Conservation (phyloP, 192 early-diverging fungal species). For the Physocladia obscura region DNA sequence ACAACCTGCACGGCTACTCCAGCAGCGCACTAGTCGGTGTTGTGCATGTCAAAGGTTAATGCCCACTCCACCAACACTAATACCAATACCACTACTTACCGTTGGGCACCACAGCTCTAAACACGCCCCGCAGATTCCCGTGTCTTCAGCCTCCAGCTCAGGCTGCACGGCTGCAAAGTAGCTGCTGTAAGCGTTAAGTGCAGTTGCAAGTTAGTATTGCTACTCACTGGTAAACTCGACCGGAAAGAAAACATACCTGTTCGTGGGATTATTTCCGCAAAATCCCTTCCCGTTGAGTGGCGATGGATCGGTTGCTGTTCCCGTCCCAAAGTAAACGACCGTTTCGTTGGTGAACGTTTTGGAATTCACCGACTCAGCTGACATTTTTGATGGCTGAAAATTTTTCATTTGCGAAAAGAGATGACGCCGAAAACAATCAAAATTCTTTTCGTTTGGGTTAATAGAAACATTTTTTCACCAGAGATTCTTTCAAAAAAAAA, state of each 20-base stretch:
- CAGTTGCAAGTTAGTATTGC: too few relatives aligned
- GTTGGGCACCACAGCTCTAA: background rate
- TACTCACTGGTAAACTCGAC: too few relatives aligned
- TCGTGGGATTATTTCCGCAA: background rate
- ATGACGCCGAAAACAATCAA: too few relatives aligned
- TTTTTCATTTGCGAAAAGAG: too few relatives aligned
- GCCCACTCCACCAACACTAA: too few relatives aligned
- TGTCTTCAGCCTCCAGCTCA: background rate
- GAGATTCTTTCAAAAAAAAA: too few relatives aligned
- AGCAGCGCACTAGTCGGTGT: background rate
- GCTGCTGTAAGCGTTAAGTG: too few relatives aligned
- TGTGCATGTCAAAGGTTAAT: too few relatives aligned
- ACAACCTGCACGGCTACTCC: conserved; percentile 4
- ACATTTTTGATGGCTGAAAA: too few relatives aligned
- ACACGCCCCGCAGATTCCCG: background rate
- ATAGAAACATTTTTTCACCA: too few relatives aligned
- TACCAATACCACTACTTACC: background rate
- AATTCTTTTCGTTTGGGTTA: too few relatives aligned
- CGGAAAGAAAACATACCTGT: background rate
- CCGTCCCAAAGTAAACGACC: conserved; percentile 20
- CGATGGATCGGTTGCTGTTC: conserved; percentile 4
- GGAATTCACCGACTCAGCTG: background rate
- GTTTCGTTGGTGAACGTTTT: background rate
- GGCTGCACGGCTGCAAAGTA: conserved; percentile 21
- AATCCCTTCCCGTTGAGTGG: conserved; percentile 2